Evolutionary conservation across 129 eudicot species (phyloP), one percentile per base, ranked within the genome.

Genomic region (Glebionis coronaria): DNA sequence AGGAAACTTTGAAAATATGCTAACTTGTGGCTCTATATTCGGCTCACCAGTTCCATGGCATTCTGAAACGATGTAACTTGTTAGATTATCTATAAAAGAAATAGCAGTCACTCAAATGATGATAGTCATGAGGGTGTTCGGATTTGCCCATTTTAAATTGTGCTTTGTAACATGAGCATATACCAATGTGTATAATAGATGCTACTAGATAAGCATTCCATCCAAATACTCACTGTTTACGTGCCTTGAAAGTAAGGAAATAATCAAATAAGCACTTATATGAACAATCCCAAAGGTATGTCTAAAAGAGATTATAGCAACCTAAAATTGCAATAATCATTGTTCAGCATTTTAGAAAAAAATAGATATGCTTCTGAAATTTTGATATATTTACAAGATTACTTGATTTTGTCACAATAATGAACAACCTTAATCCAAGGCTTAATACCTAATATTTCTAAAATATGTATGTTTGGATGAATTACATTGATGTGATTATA

Each of bases 41-140:
- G 90, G 95, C 72, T 92, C 98, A 12, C 98, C 98, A 27, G 91
- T 85, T 57, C 98, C 98, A 74, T 92, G 96, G 56, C 98, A 92
- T 77, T 92, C 98, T 92, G 95, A 77, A 80, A 56, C 25, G 25
- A 64, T 63, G 58, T 49, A 19, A 15, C 62, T 47, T 65, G 65
- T 83, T 76, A 72, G 51, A 13, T 54, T 7, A 73, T 44, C 6
- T 14, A 56, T 7, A 62, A 52, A 31, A 12, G 29, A 18, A 35
- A n/a, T 49, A 27, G 27, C 40, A 6, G 21, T 28, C n/a, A 45
- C 9, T 69, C 12, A 16, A n/a, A 69, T 70, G 45, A 56, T 27
- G 45, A 21, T 19, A 67, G 52, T 53, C 27, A 38, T 13, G 15
- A 25, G 59, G 44, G 61, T 47, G 14, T 19, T 28, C 29, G 49